Evolutionary conservation across 75 land plant genomes (phyloP), one percentile per base, ranked within the genome.

Genomic region (Pinus albicaulis): DNA sequence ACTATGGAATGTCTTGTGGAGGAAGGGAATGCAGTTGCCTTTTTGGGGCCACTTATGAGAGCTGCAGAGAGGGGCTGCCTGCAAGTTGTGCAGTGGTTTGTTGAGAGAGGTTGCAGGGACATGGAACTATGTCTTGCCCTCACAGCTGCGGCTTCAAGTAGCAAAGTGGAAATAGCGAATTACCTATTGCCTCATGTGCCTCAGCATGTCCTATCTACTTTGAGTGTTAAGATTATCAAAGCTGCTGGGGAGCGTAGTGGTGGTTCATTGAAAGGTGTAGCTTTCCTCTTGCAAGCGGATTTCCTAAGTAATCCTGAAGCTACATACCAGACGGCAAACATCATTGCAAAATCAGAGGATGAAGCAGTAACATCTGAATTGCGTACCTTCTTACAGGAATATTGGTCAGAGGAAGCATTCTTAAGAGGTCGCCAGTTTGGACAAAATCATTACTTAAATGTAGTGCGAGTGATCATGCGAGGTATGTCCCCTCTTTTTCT

Each of bases 111-210:
- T 20, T 95, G 98, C 84, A 86, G 87, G 36, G 98, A 95, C 74
- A 95, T 95, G 98, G 98, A 95, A 80, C 91, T 95, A 1, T 95
- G 98, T 69, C 87, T 95, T 28, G 98, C 98, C 69, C 89, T 93
- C 3, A 95, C 98, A 3, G 98, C 98, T n/a, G 92, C 98, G 48
- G 90, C 97, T 55, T 91, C 99, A 28, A 93, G 94, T 77, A 90
- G 99, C 78, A 84, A 85, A 77, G 84, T 96, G 7, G 94, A 84
- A 14, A 77, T 90, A 65, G 89, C 88, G 16, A 84, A 88, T 5
- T 96, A 88, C 73, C 91, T 96, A 13, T 88, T 96, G 34, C 88
- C 88, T 12, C 92, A 87, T 71, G 94, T 96, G 25, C 99, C 99
- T 55, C 91, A 77, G 68, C 91, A 91, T 80, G 94, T 96, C 26